Percentiles rank a stretch among this genome's conserved stretches.
phyloP scores from a whole-genome alignment of 148 eudicot genomes.

The Heliosperma pusillum region DNA sequence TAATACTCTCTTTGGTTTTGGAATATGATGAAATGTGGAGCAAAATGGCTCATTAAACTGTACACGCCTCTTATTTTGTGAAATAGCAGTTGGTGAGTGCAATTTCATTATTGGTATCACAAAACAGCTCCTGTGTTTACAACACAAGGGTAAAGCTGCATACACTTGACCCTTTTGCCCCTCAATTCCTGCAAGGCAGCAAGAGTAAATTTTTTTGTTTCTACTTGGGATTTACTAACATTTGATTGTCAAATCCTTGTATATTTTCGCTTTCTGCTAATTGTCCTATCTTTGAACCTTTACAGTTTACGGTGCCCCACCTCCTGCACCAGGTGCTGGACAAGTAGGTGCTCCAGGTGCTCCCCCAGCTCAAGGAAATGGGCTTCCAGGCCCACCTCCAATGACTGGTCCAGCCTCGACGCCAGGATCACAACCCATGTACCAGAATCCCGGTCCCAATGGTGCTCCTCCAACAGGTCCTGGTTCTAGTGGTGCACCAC shows the following conservation, averaged over 20 bases:
- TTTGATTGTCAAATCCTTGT: neutral
- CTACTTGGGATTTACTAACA: neutral
- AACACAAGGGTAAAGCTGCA: too few relatives aligned
- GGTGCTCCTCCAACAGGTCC: slow-evolving; percentile 27
- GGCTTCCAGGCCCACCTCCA: slow-evolving; percentile 43
- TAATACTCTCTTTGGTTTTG: neutral
- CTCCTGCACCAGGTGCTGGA: slow-evolving; percentile 38
- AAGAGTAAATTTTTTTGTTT: too few relatives aligned
- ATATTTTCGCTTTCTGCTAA: neutral
- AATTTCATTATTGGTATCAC: too few relatives aligned
- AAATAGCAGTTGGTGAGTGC: too few relatives aligned
- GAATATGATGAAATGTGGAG: neutral
- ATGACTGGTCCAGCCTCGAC: slow-evolving; percentile 31
- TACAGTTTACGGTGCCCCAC: slow-evolving; percentile 46
- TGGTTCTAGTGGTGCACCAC: slow-evolving; percentile 29
- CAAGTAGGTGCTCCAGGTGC: slow-evolving; percentile 52
- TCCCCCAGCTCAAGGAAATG: slow-evolving; percentile 45
- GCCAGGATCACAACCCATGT: slow-evolving; percentile 28
- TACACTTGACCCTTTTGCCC: too few relatives aligned
- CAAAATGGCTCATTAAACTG: neutral
- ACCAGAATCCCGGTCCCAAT: slow-evolving; percentile 24
- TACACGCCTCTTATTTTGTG: too few relatives aligned
- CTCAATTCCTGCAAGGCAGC: neutral
- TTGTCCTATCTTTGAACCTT: neutral
- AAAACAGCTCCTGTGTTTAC: too few relatives aligned